phyloP scores from a whole-genome alignment of 1,139 yeast species.

The Yamadazyma membranifaciens region DNA sequence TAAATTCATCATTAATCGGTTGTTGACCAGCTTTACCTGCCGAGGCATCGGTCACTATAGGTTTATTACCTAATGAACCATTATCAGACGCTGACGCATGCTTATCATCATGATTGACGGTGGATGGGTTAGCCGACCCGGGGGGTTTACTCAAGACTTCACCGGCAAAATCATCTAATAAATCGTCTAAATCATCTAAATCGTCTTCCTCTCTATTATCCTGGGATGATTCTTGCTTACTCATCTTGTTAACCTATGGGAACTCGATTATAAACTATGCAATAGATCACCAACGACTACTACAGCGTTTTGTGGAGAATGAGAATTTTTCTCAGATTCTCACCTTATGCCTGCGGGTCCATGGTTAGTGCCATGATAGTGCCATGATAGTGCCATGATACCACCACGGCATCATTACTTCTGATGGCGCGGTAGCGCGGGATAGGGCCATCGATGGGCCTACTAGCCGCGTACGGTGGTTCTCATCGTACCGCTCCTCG shows the following conservation, averaged over 20 bases:
- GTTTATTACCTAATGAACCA: too few species aligned
- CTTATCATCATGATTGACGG: not conserved
- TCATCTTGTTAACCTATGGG: not conserved
- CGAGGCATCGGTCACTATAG: slow-evolving; percentile 19
- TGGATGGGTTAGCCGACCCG: slow-evolving; percentile 31
- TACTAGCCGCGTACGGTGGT: too few species aligned
- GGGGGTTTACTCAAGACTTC: slow-evolving; percentile 69
- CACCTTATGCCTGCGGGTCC: too few species aligned
- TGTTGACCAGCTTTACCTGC: slow-evolving; percentile 16
- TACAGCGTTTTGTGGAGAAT: not conserved
- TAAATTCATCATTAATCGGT: slow-evolving; percentile 38
- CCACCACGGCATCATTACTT: too few species aligned
- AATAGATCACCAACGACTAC: not conserved
- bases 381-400: too few species aligned
- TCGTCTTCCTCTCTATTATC: slow-evolving; percentile 45
- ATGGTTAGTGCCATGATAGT: too few species aligned
- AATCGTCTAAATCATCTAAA: slow-evolving; percentile 72
- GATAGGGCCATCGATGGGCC: too few species aligned
- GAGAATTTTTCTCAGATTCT: not conserved
- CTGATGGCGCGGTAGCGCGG: too few species aligned
- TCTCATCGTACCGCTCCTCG: too few species aligned
- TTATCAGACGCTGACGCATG: too few species aligned
- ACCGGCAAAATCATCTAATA: slow-evolving; percentile 74
- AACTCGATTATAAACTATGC: too few species aligned
- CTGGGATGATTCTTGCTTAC: slow-evolving; percentile 1